Evolutionary conservation across 2,329 filamentous ascomycete species (phyloP).

Genomic region (Fusarium goolgardi): DNA sequence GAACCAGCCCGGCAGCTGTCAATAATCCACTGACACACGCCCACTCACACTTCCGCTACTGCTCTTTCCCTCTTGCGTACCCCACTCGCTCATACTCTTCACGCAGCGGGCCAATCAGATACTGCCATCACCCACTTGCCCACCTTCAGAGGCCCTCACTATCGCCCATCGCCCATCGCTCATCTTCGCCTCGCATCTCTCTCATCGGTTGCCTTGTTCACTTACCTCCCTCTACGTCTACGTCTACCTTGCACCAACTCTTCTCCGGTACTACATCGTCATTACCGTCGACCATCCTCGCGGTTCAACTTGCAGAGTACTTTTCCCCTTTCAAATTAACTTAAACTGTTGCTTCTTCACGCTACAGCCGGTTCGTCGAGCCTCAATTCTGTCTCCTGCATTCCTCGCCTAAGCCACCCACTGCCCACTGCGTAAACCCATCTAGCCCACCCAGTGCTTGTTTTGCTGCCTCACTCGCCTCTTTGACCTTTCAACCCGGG

Average conservation of each 20-base stretch:
- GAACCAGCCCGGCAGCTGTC: slow-evolving; percentile 46
- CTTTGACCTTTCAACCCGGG: slow-evolving; percentile 39
- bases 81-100: slow-evolving; percentile 32
- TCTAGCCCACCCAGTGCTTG: slow-evolving; percentile 39
- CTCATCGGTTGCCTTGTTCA: slow-evolving; percentile 42
- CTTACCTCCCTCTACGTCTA: slow-evolving; percentile 31
- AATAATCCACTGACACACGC: slow-evolving; percentile 42
- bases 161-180: slow-evolving; percentile 44
- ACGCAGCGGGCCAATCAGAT: slow-evolving; percentile 13
- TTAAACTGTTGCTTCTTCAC: slow-evolving; percentile 28
- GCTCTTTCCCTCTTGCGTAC: slow-evolving; percentile 39
- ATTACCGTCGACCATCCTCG: slow-evolving; percentile 33
- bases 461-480: slow-evolving; percentile 34
- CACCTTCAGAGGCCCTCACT: slow-evolving; percentile 41
- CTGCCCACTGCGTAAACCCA: slow-evolving; percentile 38
- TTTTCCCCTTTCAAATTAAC: slow-evolving; percentile 14
- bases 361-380: slow-evolving; percentile 33
- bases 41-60: slow-evolving; percentile 37
- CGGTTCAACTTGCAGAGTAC: slow-evolving; percentile 26
- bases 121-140: slow-evolving; percentile 27
- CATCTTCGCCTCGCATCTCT: slow-evolving; percentile 45
- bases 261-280: slow-evolving; percentile 35
- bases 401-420: slow-evolving; percentile 41
- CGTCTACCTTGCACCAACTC: slow-evolving; percentile 37
- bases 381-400: slow-evolving; percentile 40